Base-by-base conservation (phyloP, 2,329 filamentous ascomycete species). In the Tolypocladium capitatum region DNA sequence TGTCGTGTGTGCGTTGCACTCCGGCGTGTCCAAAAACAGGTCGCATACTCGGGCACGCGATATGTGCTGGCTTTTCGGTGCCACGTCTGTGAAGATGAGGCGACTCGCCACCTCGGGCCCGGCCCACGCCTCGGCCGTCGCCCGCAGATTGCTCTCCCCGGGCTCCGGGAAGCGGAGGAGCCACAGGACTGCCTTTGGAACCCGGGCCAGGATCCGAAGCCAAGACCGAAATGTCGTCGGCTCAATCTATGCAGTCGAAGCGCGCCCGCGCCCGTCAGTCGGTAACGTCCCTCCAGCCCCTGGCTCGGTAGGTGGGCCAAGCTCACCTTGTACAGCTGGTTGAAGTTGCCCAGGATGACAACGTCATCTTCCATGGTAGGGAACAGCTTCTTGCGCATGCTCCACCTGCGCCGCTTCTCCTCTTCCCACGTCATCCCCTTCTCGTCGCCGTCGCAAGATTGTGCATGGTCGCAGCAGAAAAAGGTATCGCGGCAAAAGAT, bases 1-100 rank as follows among this genome's bases (percentile, higher is more conserved):
- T 1, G 92, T 98, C 1, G 92, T 98, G 64, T 98, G 92, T 1
- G 90, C 92, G 60, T 98, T 98, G 68, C 92, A 98, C 66, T 98
- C 92, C 1, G 92, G 90, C 0, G 92, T 98, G 65, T 98, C 92
- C 14, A 98, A 78, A 61, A 98, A 97, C 7, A 98, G 72, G 66
- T 98, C 92, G 61, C 91, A 91, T 28, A 98, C 80, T 21, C 90
- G 81, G 6, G 92, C 92, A 32, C 92, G 83, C 7, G 87, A 84
- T 55, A 98, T 98, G 64, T 98, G 92, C 54, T 90, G 81, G 55
- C 86, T 84, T 64, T 98, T 98, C 4, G 91, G 89, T 0, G 92
- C 92, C 13, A 98, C 92, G 61, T 98, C 92, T 6, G 92, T 98
- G 62, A 98, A 98, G 41, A 92, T 76, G 54, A 98, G 84, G 34